phyloP scores from a whole-genome alignment of 441 rosid species.

The Isatis lusitanica region DNA sequence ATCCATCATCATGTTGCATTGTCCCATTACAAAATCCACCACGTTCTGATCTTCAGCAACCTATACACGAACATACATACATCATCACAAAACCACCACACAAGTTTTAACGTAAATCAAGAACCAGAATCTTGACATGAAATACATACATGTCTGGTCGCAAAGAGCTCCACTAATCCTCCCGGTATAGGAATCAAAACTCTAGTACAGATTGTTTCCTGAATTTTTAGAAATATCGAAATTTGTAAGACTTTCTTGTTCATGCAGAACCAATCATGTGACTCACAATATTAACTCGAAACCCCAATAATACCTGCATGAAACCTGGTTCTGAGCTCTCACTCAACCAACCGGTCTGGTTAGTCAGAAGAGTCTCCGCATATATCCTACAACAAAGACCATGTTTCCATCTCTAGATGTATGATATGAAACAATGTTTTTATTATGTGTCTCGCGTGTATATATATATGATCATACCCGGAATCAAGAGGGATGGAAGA shows the following conservation, averaged over 20 bases:
- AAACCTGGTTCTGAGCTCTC: conserved; percentile 47
- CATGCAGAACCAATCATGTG: neutral
- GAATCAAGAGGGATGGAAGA: conserved; percentile 65
- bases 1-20: conserved; percentile 52
- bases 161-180: conserved; percentile 78
- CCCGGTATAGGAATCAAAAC: conserved; percentile 75
- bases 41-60: conserved; percentile 71
- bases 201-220: conserved; percentile 74
- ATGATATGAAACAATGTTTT: neutral
- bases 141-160: conserved; percentile 61
- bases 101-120: neutral
- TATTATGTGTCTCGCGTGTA: neutral
- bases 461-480: conserved; percentile 42
- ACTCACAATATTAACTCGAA: neutral
- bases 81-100: conserved; percentile 1
- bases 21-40: conserved; percentile 60
- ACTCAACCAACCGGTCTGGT: conserved; percentile 68
- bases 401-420: neutral
- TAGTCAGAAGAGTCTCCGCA: conserved; percentile 65
- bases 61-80: conserved; percentile 31
- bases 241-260: neutral
- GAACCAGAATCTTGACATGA: neutral
- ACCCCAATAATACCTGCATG: conserved; percentile 39
- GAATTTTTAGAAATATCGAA: conserved; percentile 14
- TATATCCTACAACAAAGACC: conserved; percentile 46